Evolutionary conservation across 371 early-diverging fungal species (phyloP).

Genomic region (Umbelopsis sp.): DNA sequence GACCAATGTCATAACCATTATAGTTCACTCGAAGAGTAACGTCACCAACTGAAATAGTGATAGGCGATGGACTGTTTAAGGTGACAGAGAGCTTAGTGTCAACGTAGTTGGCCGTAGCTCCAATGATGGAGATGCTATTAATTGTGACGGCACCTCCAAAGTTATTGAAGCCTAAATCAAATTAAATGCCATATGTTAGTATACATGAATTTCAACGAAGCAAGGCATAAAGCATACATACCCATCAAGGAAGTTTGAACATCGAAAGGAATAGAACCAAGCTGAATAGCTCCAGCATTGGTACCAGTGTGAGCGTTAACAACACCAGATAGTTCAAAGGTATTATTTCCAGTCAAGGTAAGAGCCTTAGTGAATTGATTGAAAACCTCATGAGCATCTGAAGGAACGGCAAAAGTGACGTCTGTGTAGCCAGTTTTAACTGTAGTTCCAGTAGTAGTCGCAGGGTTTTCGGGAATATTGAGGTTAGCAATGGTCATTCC

Average conservation of each 20-base stretch:
- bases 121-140: constrained; percentile 43
- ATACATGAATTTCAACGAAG: background rate
- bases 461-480: constrained; percentile 46
- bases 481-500: constrained; percentile 47
- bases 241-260: constrained; percentile 50
- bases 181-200: background rate
- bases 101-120: constrained; percentile 47
- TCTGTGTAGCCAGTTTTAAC: constrained; percentile 41
- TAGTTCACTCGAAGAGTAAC: constrained; percentile 39
- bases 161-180: constrained; percentile 33
- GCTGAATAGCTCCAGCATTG: constrained; percentile 49
- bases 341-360: constrained; percentile 35
- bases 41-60: constrained; percentile 51
- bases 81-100: constrained; percentile 43
- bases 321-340: constrained; percentile 49
- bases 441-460: constrained; percentile 42
- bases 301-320: constrained; percentile 52
- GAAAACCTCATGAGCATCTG: constrained; percentile 35
- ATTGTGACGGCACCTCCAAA: constrained; percentile 46
- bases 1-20: constrained; percentile 29
- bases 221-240: constrained; percentile 28
- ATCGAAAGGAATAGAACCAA: constrained; percentile 44
- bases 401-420: constrained; percentile 43
- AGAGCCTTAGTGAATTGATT: constrained; percentile 47
- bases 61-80: constrained; percentile 54